Evolutionary conservation across 805 yeast genomes (phyloP), one percentile per base, ranked within the genome.

Genomic region (Lipomyces spencermartinsiae): DNA sequence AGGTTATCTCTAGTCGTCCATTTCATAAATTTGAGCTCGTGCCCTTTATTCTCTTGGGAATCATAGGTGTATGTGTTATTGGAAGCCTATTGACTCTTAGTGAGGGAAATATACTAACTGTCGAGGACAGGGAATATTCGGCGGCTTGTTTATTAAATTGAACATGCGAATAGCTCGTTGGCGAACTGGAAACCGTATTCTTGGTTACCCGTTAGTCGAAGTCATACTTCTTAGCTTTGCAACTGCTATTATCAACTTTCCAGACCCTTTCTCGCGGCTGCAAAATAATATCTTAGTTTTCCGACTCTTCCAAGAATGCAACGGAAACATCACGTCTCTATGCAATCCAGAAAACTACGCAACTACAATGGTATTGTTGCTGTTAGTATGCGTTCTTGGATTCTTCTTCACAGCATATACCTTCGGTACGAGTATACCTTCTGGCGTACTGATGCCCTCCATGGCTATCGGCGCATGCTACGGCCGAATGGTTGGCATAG

Each of bases 381-480:
- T 82, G 57, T n/a, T 81, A 85, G 19, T 76, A 81, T 0, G 55
- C 84, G 37, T 69, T 0, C 83, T 84, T 62, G 92, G 90, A 0
- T 83, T 87, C 61, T 64, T 88, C 0, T 79, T 90, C n/a, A 81
- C 92, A 0, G 83, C 91, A 0, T 88, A 89, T 72, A 82, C 94
- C 0, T 90, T 86, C 77, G 93, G 96, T 0, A 81, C 88, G 1
- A 81, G 84, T 34, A 80, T 92, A 14, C 99, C 99, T 0, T 97
- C 98, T n/a, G 99, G 99, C 16, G 92, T 94, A 5, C 90, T 95
- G 79, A 97, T 95, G 63, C 99, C 99, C 1, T 91, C 97, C 1
- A 92, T 95, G 97, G 93, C 97, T 0, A 90, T 93, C 1, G 99
- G 99, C 29, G 98, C 98, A 0, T 87, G 97, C 0, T 90, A 92